phyloP scores from a whole-genome alignment of 345 rosid genomes.

The Pugionium cornutum region DNA sequence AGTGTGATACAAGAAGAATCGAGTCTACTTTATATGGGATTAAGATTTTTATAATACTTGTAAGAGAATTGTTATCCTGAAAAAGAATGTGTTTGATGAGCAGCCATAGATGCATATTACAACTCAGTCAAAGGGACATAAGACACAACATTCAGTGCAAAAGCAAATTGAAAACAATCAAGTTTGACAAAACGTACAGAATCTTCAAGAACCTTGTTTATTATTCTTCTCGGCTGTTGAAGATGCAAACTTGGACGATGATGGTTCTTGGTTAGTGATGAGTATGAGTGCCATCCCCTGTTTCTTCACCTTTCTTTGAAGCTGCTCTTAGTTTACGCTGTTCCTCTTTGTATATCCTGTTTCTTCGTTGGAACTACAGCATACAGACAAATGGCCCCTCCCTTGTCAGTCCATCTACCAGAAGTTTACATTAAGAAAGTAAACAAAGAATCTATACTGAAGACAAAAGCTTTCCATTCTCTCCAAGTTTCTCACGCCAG shows the following conservation, averaged over 20 bases:
- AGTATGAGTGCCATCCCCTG: slow-evolving; percentile 45
- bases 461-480: background rate
- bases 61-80: slow-evolving; percentile 26
- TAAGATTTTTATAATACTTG: background rate
- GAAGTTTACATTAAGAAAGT: slow-evolving; percentile 1
- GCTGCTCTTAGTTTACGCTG: slow-evolving; percentile 93
- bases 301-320: slow-evolving; percentile 53
- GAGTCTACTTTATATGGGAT: too few relatives aligned
- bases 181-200: slow-evolving; percentile 31
- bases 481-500: background rate
- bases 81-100: slow-evolving; percentile 22
- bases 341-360: slow-evolving; percentile 96
- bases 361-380: slow-evolving; percentile 87
- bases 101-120: slow-evolving; percentile 24
- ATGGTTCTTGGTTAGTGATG: slow-evolving; percentile 41
- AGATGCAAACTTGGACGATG: slow-evolving; percentile 26
- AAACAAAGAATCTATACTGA: background rate
- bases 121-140: slow-evolving; percentile 19
- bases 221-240: slow-evolving; percentile 25
- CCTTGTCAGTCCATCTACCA: slow-evolving; percentile 12
- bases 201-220: slow-evolving; percentile 40
- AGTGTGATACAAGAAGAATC: too few relatives aligned
- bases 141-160: slow-evolving; percentile 1
- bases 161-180: slow-evolving; percentile 22
- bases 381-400: background rate